A percentile compares a stretch with the other conserved stretches of the same genome.
Conservation (phyloP, 768 basidiomycete genomes). For the Lepiota brunneoincarnata region DNA sequence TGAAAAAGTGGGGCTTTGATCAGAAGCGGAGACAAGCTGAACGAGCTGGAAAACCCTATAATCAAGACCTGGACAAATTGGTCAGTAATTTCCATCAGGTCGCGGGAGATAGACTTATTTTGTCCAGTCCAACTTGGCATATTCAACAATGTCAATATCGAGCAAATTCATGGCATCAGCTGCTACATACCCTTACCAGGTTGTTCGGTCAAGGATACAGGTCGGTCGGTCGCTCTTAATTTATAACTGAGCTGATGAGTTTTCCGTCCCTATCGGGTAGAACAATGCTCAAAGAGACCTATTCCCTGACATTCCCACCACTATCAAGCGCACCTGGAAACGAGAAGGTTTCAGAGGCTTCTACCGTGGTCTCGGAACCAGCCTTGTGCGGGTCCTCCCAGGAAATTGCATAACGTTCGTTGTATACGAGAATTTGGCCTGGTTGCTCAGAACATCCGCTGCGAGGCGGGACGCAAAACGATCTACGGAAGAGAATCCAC, state of each 20-base stretch:
- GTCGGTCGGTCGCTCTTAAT: slow-evolving; percentile 36
- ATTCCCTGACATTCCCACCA: slow-evolving; percentile 83
- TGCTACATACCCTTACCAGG: slow-evolving; percentile 96
- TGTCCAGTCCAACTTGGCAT: slow-evolving; percentile 80
- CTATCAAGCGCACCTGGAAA: slow-evolving; percentile 76
- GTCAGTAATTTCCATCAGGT: slow-evolving; percentile 42
- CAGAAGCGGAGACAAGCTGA: slow-evolving; percentile 65
- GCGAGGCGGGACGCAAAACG: slow-evolving; percentile 40
- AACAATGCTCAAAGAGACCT: slow-evolving; percentile 62
- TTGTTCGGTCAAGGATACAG: slow-evolving; percentile 91
- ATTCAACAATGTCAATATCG: slow-evolving; percentile 88
- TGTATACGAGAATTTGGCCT: slow-evolving; percentile 91
- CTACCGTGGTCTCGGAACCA: slow-evolving; percentile 93
- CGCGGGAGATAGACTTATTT: slow-evolving; percentile 3
- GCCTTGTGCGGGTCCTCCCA: slow-evolving; percentile 90
- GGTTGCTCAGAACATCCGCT: slow-evolving; percentile 71
- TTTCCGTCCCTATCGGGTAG: slow-evolving; percentile 29
- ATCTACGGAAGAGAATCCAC: background rate
- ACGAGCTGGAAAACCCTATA: slow-evolving; percentile 61
- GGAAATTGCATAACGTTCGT: slow-evolving; percentile 98
- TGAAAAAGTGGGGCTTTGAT: slow-evolving; percentile 89
- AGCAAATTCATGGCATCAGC: slow-evolving; percentile 85
- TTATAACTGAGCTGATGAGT: background rate
- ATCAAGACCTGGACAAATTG: slow-evolving; percentile 77
- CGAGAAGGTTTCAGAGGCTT: slow-evolving; percentile 84